Conservation (phyloP, 805 yeast species). For the Zygosaccharomyces rouxii region DNA sequence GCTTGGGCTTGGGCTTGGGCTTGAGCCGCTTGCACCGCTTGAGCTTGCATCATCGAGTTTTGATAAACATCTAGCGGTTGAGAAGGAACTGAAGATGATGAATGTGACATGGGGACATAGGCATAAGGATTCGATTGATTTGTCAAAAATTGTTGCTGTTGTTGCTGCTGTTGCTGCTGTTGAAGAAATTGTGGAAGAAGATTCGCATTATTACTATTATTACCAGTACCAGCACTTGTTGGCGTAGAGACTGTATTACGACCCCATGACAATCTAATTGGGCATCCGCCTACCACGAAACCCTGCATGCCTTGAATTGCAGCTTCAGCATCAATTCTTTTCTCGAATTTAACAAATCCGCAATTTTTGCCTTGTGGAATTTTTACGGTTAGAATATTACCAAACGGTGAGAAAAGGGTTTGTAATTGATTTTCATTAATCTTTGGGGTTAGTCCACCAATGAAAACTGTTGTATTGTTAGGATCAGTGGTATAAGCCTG, state of each 20-base stretch:
- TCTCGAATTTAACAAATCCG: constrained; percentile 68
- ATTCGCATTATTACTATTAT: not conserved
- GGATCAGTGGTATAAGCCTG: constrained; percentile 46
- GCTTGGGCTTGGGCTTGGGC: constrained; percentile 1
- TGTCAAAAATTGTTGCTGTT: not conserved
- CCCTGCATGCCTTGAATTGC: constrained; percentile 81
- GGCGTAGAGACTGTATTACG: constrained; percentile 29
- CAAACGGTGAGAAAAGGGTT: constrained; percentile 66
- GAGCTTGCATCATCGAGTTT: constrained; percentile 7
- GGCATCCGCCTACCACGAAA: constrained; percentile 65
- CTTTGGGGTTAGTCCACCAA: constrained; percentile 65
- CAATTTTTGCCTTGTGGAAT: constrained; percentile 78
- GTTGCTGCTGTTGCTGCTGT: too few species aligned
- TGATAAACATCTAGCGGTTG: constrained; percentile 13
- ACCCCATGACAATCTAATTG: constrained; percentile 76
- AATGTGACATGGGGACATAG: constrained; percentile 13
- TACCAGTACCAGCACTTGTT: not conserved
- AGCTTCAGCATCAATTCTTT: constrained; percentile 67
- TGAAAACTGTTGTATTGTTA: constrained; percentile 66
- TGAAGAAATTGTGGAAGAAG: too few species aligned
- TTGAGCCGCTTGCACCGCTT: not conserved
- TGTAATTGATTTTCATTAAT: constrained; percentile 58
- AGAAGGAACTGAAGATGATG: constrained; percentile 9
- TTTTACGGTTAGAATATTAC: constrained; percentile 62
- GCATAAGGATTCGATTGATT: constrained; percentile 11